These are phyloP conservation scores for Cladobotryum mycophilum DNA, from an alignment of 2,329 filamentous ascomycete genomes.

Conservation along the genomic window DNA sequence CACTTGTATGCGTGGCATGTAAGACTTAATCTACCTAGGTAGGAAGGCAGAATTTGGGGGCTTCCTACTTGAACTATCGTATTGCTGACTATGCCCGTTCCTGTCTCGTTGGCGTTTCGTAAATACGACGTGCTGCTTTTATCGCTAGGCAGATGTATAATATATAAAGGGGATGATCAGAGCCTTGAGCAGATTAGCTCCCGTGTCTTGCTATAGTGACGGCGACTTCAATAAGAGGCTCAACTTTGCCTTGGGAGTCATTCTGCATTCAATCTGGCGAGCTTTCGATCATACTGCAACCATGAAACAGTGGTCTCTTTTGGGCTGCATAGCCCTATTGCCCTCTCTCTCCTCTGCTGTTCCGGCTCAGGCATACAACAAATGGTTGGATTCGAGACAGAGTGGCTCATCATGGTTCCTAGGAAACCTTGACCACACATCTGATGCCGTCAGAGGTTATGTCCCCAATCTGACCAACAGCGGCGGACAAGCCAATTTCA, in stretches of 20 bases:
- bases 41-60: too few relatives aligned
- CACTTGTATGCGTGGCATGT: too few relatives aligned
- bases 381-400: constrained; percentile 3
- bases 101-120: too few relatives aligned
- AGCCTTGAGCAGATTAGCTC: too few relatives aligned
- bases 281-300: constrained; percentile 1
- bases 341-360: constrained; percentile 6
- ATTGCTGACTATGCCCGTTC: too few relatives aligned
- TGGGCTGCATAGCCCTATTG: constrained; percentile 7
- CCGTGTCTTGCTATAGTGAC: too few relatives aligned
- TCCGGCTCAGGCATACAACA: background rate
- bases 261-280: background rate
- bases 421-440: constrained; percentile 17
- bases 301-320: constrained; percentile 11
- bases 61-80: too few relatives aligned
- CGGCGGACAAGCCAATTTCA: constrained; percentile 10
- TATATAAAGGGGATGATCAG: too few relatives aligned
- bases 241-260: background rate
- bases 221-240: too few relatives aligned
- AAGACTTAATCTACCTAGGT: too few relatives aligned
- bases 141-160: too few relatives aligned
- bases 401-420: constrained; percentile 16
- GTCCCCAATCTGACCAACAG: constrained; percentile 12
- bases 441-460: constrained; percentile 15
- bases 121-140: too few relatives aligned